Conservation (phyloP, 2,329 filamentous ascomycete genomes). For the Kalmusia sp. region DNA sequence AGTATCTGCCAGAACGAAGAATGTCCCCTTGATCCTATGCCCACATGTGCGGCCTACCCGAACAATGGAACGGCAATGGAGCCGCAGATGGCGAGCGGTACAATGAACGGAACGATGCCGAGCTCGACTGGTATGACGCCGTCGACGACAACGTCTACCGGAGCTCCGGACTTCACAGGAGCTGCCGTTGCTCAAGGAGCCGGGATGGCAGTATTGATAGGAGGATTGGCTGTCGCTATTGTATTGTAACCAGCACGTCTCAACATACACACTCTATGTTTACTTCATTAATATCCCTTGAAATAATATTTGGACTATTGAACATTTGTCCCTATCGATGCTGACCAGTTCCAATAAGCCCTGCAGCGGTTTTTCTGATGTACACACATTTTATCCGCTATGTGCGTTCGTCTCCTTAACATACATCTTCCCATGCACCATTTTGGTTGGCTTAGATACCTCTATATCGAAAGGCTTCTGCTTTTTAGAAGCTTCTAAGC, state of each 20-base stretch:
- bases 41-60: constrained; percentile 56
- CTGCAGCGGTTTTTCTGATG: too few species aligned
- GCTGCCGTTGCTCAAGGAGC: background rate
- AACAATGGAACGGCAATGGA: constrained; percentile 12
- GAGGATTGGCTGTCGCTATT: background rate
- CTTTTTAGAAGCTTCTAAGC: too few species aligned
- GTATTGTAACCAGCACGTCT: background rate
- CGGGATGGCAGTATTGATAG: background rate
- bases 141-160: background rate
- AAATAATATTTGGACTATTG: too few species aligned
- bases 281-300: too few species aligned
- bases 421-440: too few species aligned
- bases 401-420: too few species aligned
- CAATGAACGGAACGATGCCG: background rate
- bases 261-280: too few species aligned
- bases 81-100: constrained; percentile 9
- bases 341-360: too few species aligned
- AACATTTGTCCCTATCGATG: too few species aligned
- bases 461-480: too few species aligned
- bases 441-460: too few species aligned
- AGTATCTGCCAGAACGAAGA: constrained; percentile 62
- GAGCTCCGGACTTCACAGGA: background rate
- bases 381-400: too few species aligned
- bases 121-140: background rate
- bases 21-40: constrained; percentile 57